phyloP scores from a whole-genome alignment of 2,329 filamentous ascomycete species.

The Colletotrichum sp. region DNA sequence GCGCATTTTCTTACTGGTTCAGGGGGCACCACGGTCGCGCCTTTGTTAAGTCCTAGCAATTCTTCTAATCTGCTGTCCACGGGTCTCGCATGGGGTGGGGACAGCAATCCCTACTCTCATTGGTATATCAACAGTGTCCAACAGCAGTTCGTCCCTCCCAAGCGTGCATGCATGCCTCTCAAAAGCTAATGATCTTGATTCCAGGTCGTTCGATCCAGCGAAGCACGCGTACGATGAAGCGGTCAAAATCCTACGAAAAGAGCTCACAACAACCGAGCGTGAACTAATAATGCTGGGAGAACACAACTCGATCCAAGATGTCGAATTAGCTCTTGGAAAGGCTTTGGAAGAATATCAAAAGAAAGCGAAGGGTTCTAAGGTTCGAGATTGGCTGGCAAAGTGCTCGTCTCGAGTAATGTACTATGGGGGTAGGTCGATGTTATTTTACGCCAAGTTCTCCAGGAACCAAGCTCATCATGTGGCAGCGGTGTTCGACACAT shows the following conservation, averaged over 20 bases:
- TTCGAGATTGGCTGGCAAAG: rapidly evolving
- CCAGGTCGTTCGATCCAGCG: neutral
- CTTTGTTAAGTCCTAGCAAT: rapidly evolving
- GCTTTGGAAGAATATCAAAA: neutral
- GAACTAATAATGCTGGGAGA: rapidly evolving
- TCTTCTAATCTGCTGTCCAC: rapidly evolving
- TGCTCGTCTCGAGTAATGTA: neutral
- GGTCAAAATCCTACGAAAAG: rapidly evolving
- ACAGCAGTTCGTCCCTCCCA: rapidly evolving
- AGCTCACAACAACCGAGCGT: neutral
- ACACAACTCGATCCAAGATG: neutral
- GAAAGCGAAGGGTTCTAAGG: rapidly evolving
- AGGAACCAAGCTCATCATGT: rapidly evolving
- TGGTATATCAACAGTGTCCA: neutral
- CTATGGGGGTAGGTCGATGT: rapidly evolving
- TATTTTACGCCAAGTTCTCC: rapidly evolving
- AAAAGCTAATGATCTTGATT: rapidly evolving
- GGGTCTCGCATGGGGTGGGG: rapidly evolving
- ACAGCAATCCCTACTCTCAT: neutral
- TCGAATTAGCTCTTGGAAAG: rapidly evolving
- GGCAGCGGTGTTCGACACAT: neutral
- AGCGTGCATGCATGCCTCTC: rapidly evolving
- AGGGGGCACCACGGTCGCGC: rapidly evolving
- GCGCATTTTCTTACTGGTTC: neutral
- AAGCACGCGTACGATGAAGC: rapidly evolving